Evolutionary conservation across 169 alveolate species (phyloP).

Genomic region (Plasmodium relictum): DNA sequence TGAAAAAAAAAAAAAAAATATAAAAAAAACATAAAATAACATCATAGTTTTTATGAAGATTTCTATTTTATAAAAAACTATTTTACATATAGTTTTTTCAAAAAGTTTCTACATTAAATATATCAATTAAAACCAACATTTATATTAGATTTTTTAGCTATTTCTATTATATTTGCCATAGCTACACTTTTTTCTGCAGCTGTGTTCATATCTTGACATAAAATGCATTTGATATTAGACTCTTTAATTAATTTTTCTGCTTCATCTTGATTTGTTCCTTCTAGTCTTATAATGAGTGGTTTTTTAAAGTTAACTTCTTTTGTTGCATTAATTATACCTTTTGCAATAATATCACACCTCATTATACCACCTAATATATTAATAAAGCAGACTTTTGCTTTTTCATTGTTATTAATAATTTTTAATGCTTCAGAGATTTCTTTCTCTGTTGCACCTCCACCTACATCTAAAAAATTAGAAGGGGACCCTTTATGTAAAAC

Average conservation of each 20-base stretch:
- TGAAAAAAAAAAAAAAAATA: too few relatives aligned
- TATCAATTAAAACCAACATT: slow-evolving; percentile 15
- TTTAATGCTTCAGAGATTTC: slow-evolving; percentile 94
- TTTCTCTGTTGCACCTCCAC: slow-evolving; percentile 95
- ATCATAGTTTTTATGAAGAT: too few relatives aligned
- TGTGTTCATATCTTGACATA: slow-evolving; percentile 90
- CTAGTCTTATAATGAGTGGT: slow-evolving; percentile 94
- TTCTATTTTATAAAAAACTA: too few relatives aligned
- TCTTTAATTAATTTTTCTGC: slow-evolving; percentile 91
- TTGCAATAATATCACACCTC: slow-evolving; percentile 94
- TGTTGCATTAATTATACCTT: slow-evolving; percentile 92
- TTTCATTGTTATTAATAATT: slow-evolving; percentile 89
- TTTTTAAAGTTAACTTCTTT: slow-evolving; percentile 84
- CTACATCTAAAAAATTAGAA: slow-evolving; percentile 98
- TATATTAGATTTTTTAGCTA: slow-evolving; percentile 9
- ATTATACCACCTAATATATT: slow-evolving; percentile 98
- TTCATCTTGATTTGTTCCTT: slow-evolving; percentile 95
- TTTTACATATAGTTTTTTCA: too few relatives aligned
- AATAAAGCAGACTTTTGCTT: slow-evolving; percentile 93
- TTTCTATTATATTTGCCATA: slow-evolving; percentile 81
- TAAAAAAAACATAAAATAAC: too few relatives aligned
- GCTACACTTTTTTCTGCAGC: slow-evolving; percentile 95
- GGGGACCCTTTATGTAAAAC: slow-evolving; percentile 94
- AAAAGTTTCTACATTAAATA: too few relatives aligned
- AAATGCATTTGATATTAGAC: slow-evolving; percentile 86